Conservation (phyloP, 495 filamentous ascomycete species). For the Podospora australis region DNA sequence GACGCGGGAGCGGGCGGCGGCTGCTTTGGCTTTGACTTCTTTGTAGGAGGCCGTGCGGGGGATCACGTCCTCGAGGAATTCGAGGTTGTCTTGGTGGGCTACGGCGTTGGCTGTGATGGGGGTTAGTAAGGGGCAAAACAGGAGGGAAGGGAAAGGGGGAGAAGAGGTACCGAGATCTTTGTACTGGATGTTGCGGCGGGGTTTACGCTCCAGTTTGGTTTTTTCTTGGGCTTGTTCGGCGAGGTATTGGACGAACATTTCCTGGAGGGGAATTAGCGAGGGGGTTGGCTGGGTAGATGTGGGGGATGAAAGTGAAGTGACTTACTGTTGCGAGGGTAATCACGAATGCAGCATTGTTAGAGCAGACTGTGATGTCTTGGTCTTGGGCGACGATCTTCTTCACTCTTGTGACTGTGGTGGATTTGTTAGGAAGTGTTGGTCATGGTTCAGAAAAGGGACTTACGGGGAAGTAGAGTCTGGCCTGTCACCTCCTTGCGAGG, state of each 20-base stretch:
- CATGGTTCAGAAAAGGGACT: constrained; percentile 22
- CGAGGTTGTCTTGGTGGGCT: constrained; percentile 82
- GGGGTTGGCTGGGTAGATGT: neutral
- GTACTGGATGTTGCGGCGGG: constrained; percentile 91
- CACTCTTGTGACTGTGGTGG: constrained; percentile 69
- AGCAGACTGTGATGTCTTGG: constrained; percentile 74
- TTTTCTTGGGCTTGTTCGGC: constrained; percentile 79
- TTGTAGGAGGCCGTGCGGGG: constrained; percentile 78
- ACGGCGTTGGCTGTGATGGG: constrained; percentile 90
- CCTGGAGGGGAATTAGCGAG: constrained; percentile 41
- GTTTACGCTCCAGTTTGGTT: constrained; percentile 83
- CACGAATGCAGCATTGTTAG: constrained; percentile 90
- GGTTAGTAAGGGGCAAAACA: constrained; percentile 17
- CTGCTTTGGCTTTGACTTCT: constrained; percentile 58
- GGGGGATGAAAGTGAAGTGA: neutral
- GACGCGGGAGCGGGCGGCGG: constrained; percentile 34
- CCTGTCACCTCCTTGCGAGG: constrained; percentile 79
- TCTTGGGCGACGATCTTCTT: constrained; percentile 90
- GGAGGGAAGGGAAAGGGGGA: neutral
- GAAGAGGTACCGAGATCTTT: constrained; percentile 62
- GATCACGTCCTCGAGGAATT: constrained; percentile 88
- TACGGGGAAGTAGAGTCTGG: constrained; percentile 77
- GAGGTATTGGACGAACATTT: constrained; percentile 94
- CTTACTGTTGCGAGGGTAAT: constrained; percentile 82
- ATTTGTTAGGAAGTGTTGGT: constrained; percentile 8